Conservation (phyloP, 306 rosid species). For the cucumber (Cucumis sativus) region DNA sequence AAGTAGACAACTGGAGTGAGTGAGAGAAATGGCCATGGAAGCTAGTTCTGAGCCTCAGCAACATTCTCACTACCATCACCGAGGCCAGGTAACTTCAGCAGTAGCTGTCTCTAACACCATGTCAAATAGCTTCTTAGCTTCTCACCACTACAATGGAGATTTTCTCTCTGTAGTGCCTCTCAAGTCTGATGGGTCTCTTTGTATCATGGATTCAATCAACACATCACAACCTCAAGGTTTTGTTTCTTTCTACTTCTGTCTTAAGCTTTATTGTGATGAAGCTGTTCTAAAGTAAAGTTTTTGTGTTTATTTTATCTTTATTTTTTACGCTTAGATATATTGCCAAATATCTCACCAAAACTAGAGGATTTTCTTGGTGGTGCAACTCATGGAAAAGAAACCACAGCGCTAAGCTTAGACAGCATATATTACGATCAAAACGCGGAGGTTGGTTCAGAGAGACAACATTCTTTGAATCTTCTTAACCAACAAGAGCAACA, state of each 20-base stretch:
- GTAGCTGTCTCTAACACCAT: slow-evolving; percentile 21
- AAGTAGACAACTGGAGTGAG: not conserved
- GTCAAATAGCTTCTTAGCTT: slow-evolving; percentile 36
- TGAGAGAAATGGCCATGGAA: not conserved
- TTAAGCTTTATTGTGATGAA: not conserved
- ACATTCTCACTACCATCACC: slow-evolving; percentile 26
- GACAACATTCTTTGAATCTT: slow-evolving; percentile 29
- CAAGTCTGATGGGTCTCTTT: slow-evolving; percentile 86
- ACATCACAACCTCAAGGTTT: slow-evolving; percentile 73
- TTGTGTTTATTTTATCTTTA: not conserved
- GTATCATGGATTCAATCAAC: slow-evolving; percentile 70
- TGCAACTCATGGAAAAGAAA: slow-evolving; percentile 54
- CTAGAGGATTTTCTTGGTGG: slow-evolving; percentile 85
- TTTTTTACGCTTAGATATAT: slow-evolving; percentile 26
- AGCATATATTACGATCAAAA: slow-evolving; percentile 49
- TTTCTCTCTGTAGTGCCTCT: slow-evolving; percentile 79
- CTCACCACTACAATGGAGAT: slow-evolving; percentile 27
- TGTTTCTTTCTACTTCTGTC: not conserved
- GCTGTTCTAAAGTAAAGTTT: not conserved
- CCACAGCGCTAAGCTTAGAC: slow-evolving; percentile 66
- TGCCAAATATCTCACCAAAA: slow-evolving; percentile 68
- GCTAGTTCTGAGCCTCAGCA: slow-evolving; percentile 18
- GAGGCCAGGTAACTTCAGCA: slow-evolving; percentile 22
- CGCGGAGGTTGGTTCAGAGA: slow-evolving; percentile 22
- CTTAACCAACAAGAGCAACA: slow-evolving; percentile 27